Evolutionary conservation across 495 filamentous ascomycete genomes (phyloP), one percentile per base, ranked within the genome.

Genomic region (Polyplosphaeria fusca): DNA sequence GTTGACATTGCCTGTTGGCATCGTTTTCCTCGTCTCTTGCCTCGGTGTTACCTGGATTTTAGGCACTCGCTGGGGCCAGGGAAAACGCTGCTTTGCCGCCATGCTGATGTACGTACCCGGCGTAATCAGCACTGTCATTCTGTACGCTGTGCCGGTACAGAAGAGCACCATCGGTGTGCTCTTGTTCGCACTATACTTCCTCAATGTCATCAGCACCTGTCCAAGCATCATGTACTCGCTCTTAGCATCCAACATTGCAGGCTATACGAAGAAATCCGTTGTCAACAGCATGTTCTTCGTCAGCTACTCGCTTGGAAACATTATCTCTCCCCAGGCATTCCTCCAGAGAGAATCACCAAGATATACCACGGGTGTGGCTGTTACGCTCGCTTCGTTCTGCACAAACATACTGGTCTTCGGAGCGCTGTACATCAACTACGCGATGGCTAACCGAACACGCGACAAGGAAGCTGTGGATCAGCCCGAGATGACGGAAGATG

Each of bases 281-380:
- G 19, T 35, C 4, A 24, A 18, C 18, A 23, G 7, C 19, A 23
- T 46, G 18, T 11, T 48, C 9, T 35, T 24, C 26, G 35, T 30
- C 46, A 27, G 46, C 3, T 48, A 22, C 9, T n/a, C 46, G 4
- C 24, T 48, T n/a, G 46, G 46, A 13, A 48, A 48, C 22, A 5
- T 48, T 4, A 48, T 48, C 14, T 24, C 12, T 24, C 46, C 46
- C 11, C 46, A 48, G 26, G 35, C 19, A 7, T 48, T 48, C 27
- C 46, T 13, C 3, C n/a, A n/a, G 5, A 35, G 22, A 5, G 12
- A 48, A 4, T 24, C 46, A 3, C 46, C 46, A 5, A 14, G 12
- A 5, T 48, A 48, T 22, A 28, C 27, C 5, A 4, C 9, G 12
- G 46, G 46, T n/a, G 46, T 23, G 9, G 12, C 12, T 12, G 20